Percentiles rank a stretch among this genome's conserved stretches.
Evolutionary conservation across 345 rosid genomes (phyloP).

Genomic region (Pistacia integerrima): DNA sequence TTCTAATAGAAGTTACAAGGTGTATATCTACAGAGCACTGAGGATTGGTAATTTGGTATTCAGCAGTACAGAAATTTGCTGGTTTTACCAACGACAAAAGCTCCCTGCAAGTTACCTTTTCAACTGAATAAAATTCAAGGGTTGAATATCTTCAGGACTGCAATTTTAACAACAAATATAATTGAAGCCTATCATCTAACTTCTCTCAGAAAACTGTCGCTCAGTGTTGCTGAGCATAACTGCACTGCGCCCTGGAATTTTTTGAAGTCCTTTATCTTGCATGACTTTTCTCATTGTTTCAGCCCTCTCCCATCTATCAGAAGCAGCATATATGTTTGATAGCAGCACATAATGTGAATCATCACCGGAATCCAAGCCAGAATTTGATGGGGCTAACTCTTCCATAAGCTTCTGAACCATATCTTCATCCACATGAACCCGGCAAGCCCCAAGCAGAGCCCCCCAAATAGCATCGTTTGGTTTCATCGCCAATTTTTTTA

Average conservation of each 20-base stretch:
- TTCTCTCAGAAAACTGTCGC: background rate
- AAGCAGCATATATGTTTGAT: constrained; percentile 69
- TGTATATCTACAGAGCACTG: background rate
- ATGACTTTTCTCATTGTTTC: constrained; percentile 51
- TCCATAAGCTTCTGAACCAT: constrained; percentile 51
- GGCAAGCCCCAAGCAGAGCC: constrained; percentile 73
- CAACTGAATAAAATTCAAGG: background rate
- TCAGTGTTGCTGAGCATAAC: constrained; percentile 27
- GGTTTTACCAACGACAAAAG: background rate
- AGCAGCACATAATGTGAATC: constrained; percentile 51
- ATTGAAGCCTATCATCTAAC: background rate
- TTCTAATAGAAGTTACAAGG: background rate
- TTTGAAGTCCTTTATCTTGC: constrained; percentile 46
- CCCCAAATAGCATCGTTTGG: constrained; percentile 76
- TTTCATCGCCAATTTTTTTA: constrained; percentile 62
- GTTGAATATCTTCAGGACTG: background rate
- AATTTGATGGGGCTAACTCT: constrained; percentile 29
- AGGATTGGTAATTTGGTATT: background rate
- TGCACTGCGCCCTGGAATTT: constrained; percentile 60
- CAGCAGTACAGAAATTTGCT: background rate
- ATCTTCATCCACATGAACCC: constrained; percentile 49
- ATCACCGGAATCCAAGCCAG: constrained; percentile 25
- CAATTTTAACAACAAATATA: background rate
- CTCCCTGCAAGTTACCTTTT: background rate
- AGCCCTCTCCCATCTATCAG: constrained; percentile 64